Base-by-base conservation (phyloP, 1,284 basidiomycete genomes). In the Neolentinus lepideus region DNA sequence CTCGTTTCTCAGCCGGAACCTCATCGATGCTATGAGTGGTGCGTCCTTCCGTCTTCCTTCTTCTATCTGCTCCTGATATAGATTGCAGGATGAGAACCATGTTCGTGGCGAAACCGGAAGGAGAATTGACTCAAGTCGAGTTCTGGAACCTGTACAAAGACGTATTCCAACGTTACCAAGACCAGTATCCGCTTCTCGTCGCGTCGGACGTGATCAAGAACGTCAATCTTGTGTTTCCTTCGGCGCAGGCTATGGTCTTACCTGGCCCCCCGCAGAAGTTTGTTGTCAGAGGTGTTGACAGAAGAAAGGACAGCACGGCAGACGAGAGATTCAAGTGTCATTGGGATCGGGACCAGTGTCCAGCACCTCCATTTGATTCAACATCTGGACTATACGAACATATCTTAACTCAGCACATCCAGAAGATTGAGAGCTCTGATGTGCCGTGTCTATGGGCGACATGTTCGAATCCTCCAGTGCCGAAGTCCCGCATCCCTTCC, bases 171-270 rank as follows among this genome's bases (percentile, higher is more conserved):
- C 80, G 78, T 0, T 78, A 75, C 60, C 68, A 75, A 56, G 81
- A 84, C 8, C 74, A 76, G 47, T 72, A 78, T 56, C 77, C 78
- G 8, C 72, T 89, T 53, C 80, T 90, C 19, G 82, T 83, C 1
- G 92, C 92, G 0, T 87, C 90, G 2, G 92, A 94, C 48, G 87
- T 94, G 48, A 95, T 95, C 66, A 92, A 93, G 66, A 88, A 87
- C 58, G 88, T 92, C 54, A 88, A 81, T 54, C 71, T 80, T 16
- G 84, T 92, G 21, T 94, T 92, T 61, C 84, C 89, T 8, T 76
- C 83, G 54, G 90, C 91, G 0, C 81, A 86, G 60, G 90, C 92
- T 1, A 91, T 92, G 85, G 90, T 93, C 19, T 74, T 91, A 12
- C 81, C 79, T 21, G 84, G 81, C 0, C 78, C 80, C 6, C 77